These are phyloP conservation scores for Chrysoporthe austroafricana DNA, from an alignment of 2,329 filamentous ascomycete species.

Conservation along the genomic window DNA sequence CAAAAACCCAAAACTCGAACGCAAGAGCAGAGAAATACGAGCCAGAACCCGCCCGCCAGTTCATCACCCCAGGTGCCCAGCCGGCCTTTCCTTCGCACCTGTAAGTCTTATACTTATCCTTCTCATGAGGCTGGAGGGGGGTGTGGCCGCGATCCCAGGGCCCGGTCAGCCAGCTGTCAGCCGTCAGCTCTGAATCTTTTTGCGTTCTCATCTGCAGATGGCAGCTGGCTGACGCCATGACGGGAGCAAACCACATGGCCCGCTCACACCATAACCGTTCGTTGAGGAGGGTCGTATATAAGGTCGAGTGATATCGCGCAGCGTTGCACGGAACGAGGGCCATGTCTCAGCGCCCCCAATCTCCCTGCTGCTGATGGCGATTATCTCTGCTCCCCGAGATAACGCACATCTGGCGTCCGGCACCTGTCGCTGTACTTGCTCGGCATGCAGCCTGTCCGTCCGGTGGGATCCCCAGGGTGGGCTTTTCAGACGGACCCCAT, in stretches of 20 bases:
- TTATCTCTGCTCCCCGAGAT: neutral
- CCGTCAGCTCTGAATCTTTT: neutral
- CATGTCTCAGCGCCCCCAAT: conserved; percentile 6
- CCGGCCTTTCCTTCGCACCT: neutral
- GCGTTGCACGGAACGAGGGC: neutral
- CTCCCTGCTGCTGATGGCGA: neutral
- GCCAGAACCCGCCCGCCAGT: neutral
- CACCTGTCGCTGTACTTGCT: neutral
- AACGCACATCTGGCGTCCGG: neutral
- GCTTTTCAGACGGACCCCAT: neutral
- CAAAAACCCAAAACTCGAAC: neutral
- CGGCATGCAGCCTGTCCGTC: too few species aligned
- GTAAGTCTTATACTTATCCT: neutral
- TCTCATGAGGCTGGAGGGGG: neutral
- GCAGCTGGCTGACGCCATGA: neutral
- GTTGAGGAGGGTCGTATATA: neutral
- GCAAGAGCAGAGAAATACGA: neutral
- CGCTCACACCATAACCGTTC: conserved; percentile 10
- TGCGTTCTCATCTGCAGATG: neutral
- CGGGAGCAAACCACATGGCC: neutral
- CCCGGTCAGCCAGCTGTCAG: conserved; percentile 3
- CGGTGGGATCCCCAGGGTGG: neutral
- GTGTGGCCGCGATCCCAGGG: neutral
- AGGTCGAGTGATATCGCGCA: conserved; percentile 11
- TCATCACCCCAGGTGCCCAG: neutral